These are phyloP conservation scores for Withania somnifera DNA, from an alignment of 305 asterid species.

Conservation along the genomic window DNA sequence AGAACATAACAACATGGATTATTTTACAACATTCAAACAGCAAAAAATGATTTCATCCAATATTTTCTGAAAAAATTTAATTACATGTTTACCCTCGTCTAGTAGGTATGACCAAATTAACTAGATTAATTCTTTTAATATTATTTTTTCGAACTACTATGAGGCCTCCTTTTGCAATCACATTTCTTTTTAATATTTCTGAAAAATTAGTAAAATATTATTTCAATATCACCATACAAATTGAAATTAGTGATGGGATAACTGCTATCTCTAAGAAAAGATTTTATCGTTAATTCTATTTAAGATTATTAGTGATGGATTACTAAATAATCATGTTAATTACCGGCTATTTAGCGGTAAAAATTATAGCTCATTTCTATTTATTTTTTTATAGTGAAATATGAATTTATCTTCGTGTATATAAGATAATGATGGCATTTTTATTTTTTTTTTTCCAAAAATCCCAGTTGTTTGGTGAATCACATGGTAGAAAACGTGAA, in stretches of 20 bases:
- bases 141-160: too few relatives aligned
- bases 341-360: neutral
- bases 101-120: too few relatives aligned
- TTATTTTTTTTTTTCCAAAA: too few relatives aligned
- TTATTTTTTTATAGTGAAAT: neutral
- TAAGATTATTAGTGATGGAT: neutral
- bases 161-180: too few relatives aligned
- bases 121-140: too few relatives aligned
- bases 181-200: too few relatives aligned
- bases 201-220: too few relatives aligned
- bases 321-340: neutral
- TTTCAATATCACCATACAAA: neutral
- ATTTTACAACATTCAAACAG: too few relatives aligned
- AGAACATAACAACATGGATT: too few relatives aligned
- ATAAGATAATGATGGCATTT: neutral
- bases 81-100: too few relatives aligned
- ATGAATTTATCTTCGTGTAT: neutral
- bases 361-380: neutral
- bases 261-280: neutral
- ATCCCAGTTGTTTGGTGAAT: slow-evolving; percentile 15
- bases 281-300: neutral
- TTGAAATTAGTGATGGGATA: neutral
- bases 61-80: too few relatives aligned
- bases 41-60: too few relatives aligned
- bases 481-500: slow-evolving; percentile 32